Evolutionary conservation across 2,329 filamentous ascomycete genomes (phyloP), one percentile per base, ranked within the genome.

Genomic region (Colletotrichum sp.): DNA sequence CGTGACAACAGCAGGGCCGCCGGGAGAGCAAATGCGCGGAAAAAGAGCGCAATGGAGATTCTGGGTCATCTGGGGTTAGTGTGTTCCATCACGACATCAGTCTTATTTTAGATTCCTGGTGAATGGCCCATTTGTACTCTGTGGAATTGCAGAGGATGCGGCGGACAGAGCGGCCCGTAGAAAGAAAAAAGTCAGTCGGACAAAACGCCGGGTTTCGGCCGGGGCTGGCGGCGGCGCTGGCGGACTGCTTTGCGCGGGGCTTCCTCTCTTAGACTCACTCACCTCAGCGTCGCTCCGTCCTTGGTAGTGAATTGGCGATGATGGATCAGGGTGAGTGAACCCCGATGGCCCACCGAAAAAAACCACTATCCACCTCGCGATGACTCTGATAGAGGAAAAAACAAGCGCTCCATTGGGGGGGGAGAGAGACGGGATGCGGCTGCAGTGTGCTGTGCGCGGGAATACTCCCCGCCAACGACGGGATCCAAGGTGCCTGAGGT

Each of bases 321-420:
- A 15, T 8, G 13, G 63, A 32, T 18, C 32, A 60, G 66, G 52
- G 66, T 39, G 30, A 69, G 57, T 67, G 18, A 72, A 72, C 64
- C 28, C 67, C 68, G 72, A 67, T 43, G 61, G 36, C 63, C 72
- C 72, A 72, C 72, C 59, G 24, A 16, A 24, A 39, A 63, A 63
- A 26, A 39, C 68, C 68, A 75, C 60, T 18, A 52, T 52, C 43
- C 43, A 52, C 43, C 0, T 52, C 43, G n/a, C 43, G 24, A 26
- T 18, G 68, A 61, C 63, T 43, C 36, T 72, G 63, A 64, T 68
- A 72, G 39, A 63, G 73, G 63, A 59, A 75, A 72, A 39, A 72
- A 67, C 69, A 75, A 72, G 73, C 69, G 73, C 63, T 72, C 69
- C 73, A 75, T 72, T 68, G 70, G 63, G 69, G 64, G 73, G 3